Percentiles rank a stretch among this genome's conserved stretches.
Evolutionary conservation across 768 basidiomycete genomes (phyloP).

Genomic region (Termitomyces sp.): DNA sequence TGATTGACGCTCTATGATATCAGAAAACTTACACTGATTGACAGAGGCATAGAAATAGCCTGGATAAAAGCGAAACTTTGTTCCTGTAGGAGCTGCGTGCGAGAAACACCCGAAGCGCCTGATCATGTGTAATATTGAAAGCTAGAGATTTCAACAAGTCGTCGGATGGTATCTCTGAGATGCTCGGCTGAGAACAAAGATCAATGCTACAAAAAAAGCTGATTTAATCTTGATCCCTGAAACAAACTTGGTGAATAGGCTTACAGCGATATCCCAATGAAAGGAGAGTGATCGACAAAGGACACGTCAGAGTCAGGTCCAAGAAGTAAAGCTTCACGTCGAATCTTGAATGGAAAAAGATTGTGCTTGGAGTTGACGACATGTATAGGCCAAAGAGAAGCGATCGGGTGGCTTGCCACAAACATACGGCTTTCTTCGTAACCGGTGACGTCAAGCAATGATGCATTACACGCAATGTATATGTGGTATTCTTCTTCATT

Average conservation of each 20-base stretch:
- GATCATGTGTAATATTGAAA: conserved; percentile 11
- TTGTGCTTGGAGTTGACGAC: not conserved
- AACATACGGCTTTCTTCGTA: conserved; percentile 11
- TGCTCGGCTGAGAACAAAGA: conserved; percentile 11
- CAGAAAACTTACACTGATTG: conserved; percentile 1
- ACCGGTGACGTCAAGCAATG: conserved; percentile 10
- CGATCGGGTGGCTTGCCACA: conserved; percentile 11
- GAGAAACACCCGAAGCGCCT: conserved; percentile 11
- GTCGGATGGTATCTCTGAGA: conserved; percentile 5
- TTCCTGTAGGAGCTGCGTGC: not conserved
- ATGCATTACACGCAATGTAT: conserved; percentile 15
- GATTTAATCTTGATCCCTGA: not conserved
- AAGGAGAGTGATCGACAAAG: conserved; percentile 8
- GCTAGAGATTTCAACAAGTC: conserved; percentile 7
- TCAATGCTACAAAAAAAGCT: not conserved
- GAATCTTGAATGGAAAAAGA: not conserved
- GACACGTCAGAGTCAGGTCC: conserved; percentile 7
- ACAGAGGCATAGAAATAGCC: conserved; percentile 3
- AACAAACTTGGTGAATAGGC: not conserved
- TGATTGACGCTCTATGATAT: not conserved
- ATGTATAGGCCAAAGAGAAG: conserved; percentile 7
- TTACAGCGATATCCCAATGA: conserved; percentile 6
- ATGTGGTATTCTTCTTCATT: conserved; percentile 3
- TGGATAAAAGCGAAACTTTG: conserved; percentile 4
- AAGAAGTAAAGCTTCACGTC: conserved; percentile 8